phyloP scores from a whole-genome alignment of 2,329 filamentous ascomycete species.

The Penicillium thymicola region DNA sequence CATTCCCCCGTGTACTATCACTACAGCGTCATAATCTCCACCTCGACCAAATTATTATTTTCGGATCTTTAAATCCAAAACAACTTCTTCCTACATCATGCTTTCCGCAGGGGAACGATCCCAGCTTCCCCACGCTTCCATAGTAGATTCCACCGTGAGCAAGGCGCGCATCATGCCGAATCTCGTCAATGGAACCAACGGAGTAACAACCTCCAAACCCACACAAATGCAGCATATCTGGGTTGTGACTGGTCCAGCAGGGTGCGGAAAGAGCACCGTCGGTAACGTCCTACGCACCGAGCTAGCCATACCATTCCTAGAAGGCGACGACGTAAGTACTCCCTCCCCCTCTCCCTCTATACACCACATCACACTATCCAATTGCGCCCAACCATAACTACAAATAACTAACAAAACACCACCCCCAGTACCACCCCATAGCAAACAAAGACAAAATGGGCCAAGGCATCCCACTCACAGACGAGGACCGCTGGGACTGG shows the following conservation, averaged over 20 bases:
- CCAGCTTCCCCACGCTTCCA: constrained; percentile 24
- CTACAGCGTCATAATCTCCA: constrained; percentile 22
- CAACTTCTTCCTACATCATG: constrained; percentile 30
- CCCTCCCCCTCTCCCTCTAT: no score
- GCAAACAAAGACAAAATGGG: constrained; percentile 91
- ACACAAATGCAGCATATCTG: constrained; percentile 64
- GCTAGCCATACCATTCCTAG: constrained; percentile 68
- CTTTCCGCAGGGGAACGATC: constrained; percentile 40
- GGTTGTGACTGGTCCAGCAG: constrained; percentile 75
- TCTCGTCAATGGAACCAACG: constrained; percentile 10
- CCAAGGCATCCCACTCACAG: constrained; percentile 76
- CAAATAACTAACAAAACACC: background rate
- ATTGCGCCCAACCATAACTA: background rate
- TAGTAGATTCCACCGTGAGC: constrained; percentile 21
- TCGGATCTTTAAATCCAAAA: no score
- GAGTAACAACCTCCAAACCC: constrained; percentile 10
- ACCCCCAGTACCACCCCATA: constrained; percentile 46
- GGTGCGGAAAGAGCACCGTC: constrained; percentile 75
- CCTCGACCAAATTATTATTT: constrained; percentile 3
- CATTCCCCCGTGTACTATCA: constrained; percentile 11
- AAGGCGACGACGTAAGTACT: constrained; percentile 69
- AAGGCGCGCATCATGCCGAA: constrained; percentile 20
- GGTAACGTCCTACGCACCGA: constrained; percentile 61
- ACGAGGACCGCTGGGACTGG: constrained; percentile 98
- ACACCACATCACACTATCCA: background rate